Base-by-base conservation (phyloP, 441 rosid genomes). In the Melianthus villosus region DNA sequence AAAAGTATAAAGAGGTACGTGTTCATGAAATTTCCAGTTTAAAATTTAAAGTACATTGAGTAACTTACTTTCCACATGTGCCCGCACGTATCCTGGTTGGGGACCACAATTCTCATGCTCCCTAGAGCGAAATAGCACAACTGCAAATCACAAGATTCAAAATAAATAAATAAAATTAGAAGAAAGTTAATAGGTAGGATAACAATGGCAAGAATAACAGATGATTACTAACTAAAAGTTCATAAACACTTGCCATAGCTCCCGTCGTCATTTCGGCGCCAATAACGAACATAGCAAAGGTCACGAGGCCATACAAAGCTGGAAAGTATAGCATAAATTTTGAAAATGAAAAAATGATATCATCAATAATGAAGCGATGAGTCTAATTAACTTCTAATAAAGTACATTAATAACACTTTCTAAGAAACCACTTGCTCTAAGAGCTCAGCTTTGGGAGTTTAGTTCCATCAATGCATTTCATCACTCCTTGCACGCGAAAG, bases 231-330 rank as follows among this genome's bases (percentile, higher is more conserved):
- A 35, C 13, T 34, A 44, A 22, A 34, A 33, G 36, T 19, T 28
- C 7, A 18, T 37, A 48, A 50, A 19, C 25, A 16, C 25, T 48
- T 76, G 80, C 96, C 99, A 65, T 85, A 91, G 55, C 96, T 91
- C 54, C 93, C 96, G 35, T 82, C 96, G 46, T 91, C 95, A 54
- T 91, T 91, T 57, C 96, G 67, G 29, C 93, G 87, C 99, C 95
- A 91, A 55, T 91, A 91, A 16, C 96, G 81, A 44, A 85, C 92
- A 62, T 91, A 91, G 54, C 99, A 91, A 68, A 91, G 96, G 53
- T 85, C 96, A 53, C 99, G 95, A 10, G 99, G 95, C 96, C 95
- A 91, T 36, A 91, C 85, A 62, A 85, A 45, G 82, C 99, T 91
- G 73, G 50, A 63, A 62, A 20, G n/a, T 18, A n/a, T n/a, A n/a